Percentiles rank a stretch among this genome's conserved stretches.
These are phyloP conservation scores for Psilocybe cubensis DNA, from an alignment of 768 basidiomycete species.

Conservation along the genomic window DNA sequence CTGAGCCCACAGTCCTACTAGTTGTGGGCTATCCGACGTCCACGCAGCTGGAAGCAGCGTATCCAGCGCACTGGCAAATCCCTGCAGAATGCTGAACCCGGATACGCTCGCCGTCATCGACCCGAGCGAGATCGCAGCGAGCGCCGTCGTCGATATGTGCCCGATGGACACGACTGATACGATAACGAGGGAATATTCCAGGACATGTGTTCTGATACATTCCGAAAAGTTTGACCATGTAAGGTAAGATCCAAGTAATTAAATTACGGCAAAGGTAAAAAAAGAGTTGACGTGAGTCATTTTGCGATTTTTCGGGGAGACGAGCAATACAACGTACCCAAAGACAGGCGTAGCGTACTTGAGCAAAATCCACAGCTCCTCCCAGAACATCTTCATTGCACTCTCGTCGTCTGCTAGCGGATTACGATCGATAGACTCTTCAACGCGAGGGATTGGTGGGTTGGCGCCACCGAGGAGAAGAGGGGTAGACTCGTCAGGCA, in stretches of 20 bases:
- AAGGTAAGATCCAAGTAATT: too few species aligned
- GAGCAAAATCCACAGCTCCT: constrained; percentile 62
- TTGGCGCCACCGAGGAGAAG: constrained; percentile 58
- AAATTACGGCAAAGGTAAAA: too few species aligned
- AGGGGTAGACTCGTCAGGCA: constrained; percentile 54
- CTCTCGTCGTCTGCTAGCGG: constrained; percentile 32
- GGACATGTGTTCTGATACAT: constrained; percentile 76
- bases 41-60: constrained; percentile 94
- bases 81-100: constrained; percentile 80
- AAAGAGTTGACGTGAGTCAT: not conserved
- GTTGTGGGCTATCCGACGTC: constrained; percentile 83
- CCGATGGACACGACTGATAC: constrained; percentile 88
- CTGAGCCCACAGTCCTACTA: constrained; percentile 91
- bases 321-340: constrained; percentile 47
- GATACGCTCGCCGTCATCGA: constrained; percentile 78
- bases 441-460: constrained; percentile 59
- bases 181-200: constrained; percentile 87
- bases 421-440: constrained; percentile 47
- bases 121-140: constrained; percentile 81
- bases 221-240: too few species aligned
- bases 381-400: constrained; percentile 44
- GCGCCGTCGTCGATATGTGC: constrained; percentile 86
- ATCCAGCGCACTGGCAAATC: constrained; percentile 85
- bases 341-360: constrained; percentile 75
- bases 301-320: not conserved